Conservation (phyloP, 2,329 filamentous ascomycete genomes). For the Canariomyces notabilis region DNA sequence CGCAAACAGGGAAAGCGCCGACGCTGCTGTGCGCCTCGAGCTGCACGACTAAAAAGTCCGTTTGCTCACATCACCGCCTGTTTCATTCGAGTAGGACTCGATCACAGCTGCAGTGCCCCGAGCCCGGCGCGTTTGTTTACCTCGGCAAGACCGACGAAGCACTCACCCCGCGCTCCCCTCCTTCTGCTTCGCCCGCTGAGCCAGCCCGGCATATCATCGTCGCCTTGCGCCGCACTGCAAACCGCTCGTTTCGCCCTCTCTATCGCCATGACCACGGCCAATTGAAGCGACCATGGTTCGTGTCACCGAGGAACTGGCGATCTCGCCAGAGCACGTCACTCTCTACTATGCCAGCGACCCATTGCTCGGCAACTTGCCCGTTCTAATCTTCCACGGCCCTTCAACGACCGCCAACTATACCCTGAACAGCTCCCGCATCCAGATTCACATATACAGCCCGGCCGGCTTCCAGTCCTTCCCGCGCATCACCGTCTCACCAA, state of each 20-base stretch:
- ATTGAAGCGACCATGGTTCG: slow-evolving; percentile 67
- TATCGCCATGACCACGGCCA: slow-evolving; percentile 36
- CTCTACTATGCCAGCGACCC: slow-evolving; percentile 89
- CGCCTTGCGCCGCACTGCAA: background rate
- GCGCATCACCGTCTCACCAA: slow-evolving; percentile 87
- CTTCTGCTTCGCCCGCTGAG: background rate
- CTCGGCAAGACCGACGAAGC: slow-evolving; percentile 4
- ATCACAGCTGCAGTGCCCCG: slow-evolving; percentile 11
- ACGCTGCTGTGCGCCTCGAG: slow-evolving; percentile 12
- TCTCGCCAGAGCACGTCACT: slow-evolving; percentile 74
- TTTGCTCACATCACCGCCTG: background rate
- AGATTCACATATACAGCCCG: slow-evolving; percentile 85
- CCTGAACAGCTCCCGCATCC: slow-evolving; percentile 85
- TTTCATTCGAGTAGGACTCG: no score
- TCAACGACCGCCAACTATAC: slow-evolving; percentile 85
- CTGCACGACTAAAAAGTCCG: slow-evolving; percentile 6
- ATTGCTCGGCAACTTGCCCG: slow-evolving; percentile 70
- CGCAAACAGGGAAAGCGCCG: slow-evolving; percentile 9
- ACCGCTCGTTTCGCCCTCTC: background rate
- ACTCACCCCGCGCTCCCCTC: background rate
- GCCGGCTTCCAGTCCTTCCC: slow-evolving; percentile 87
- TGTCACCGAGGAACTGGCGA: slow-evolving; percentile 69
- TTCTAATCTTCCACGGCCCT: slow-evolving; percentile 88
- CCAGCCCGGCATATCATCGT: background rate
- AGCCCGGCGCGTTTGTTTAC: slow-evolving; percentile 3